Evolutionary conservation across 2,329 filamentous ascomycete species (phyloP).

Genomic region (Colletotrichum nymphaeae): DNA sequence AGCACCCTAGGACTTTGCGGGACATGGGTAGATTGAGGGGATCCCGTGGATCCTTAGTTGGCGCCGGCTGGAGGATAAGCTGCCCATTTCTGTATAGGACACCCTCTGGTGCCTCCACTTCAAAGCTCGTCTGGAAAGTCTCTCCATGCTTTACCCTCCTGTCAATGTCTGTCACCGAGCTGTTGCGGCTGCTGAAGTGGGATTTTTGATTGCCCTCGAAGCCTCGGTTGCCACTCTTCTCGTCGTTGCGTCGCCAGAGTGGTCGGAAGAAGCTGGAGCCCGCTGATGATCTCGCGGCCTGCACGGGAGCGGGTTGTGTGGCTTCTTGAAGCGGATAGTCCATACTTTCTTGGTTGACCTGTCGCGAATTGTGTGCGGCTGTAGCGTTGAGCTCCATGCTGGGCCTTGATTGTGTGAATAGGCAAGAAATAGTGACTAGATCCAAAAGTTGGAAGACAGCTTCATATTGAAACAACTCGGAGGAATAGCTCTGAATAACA

Average conservation of each 20-base stretch:
- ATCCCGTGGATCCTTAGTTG: conserved; percentile 19
- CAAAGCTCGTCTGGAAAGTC: background rate
- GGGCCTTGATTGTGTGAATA: background rate
- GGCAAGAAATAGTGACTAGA: background rate
- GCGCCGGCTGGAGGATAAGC: conserved; percentile 20
- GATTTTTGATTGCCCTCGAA: background rate
- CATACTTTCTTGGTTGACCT: background rate
- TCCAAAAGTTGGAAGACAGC: background rate
- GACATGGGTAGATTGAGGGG: conserved; percentile 21
- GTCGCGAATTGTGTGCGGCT: background rate
- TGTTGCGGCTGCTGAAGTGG: background rate
- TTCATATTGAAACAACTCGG: background rate
- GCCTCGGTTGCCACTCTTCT: background rate
- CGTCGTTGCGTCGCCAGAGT: background rate
- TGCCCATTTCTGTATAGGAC: conserved; percentile 18
- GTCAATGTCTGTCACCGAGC: background rate
- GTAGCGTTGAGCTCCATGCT: background rate
- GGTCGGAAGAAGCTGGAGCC: background rate
- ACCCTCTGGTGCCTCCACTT: background rate
- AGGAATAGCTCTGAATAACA: background rate
- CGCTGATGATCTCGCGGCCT: background rate
- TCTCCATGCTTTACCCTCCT: background rate
- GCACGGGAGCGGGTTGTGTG: background rate
- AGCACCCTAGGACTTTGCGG: conserved; percentile 2
- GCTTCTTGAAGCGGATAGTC: background rate